phyloP scores from a whole-genome alignment of 2,329 filamentous ascomycete genomes.

The Ophiostoma quercus region DNA sequence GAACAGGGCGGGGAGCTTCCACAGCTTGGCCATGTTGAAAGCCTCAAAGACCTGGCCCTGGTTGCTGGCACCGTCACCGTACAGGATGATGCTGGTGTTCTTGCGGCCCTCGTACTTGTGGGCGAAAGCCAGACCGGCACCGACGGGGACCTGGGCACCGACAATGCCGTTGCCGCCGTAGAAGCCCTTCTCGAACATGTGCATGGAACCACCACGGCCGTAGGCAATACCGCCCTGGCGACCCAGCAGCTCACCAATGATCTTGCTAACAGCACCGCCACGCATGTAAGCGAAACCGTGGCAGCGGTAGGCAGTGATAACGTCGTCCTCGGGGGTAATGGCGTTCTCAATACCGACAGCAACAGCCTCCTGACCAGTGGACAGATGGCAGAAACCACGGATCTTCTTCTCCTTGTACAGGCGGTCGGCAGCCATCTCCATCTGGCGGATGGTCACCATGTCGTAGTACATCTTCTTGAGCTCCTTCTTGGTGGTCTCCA shows the following conservation, averaged over 20 bases:
- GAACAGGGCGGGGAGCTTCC: slow-evolving; percentile 92
- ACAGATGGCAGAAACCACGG: slow-evolving; percentile 98
- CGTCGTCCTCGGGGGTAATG: slow-evolving; percentile 81
- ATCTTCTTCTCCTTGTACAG: slow-evolving; percentile 99
- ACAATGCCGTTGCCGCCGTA: slow-evolving; percentile 99
- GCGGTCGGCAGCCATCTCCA: slow-evolving; percentile 99
- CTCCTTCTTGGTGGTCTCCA: slow-evolving; percentile 94
- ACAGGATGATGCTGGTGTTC: slow-evolving; percentile 82
- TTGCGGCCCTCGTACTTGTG: slow-evolving; percentile 88
- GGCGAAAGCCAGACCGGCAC: slow-evolving; percentile 92
- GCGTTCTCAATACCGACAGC: slow-evolving; percentile 96
- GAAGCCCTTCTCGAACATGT: slow-evolving; percentile 98
- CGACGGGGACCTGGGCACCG: slow-evolving; percentile 95
- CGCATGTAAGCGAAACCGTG: slow-evolving; percentile 98
- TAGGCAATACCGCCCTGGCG: slow-evolving; percentile 95
- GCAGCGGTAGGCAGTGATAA: slow-evolving; percentile 98
- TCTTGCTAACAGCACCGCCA: slow-evolving; percentile 80
- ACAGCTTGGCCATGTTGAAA: slow-evolving; percentile 99
- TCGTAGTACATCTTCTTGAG: slow-evolving; percentile 98
- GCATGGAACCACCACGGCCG: slow-evolving; percentile 99
- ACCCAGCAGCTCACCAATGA: slow-evolving; percentile 93
- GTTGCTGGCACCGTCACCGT: slow-evolving; percentile 97
- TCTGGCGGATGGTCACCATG: slow-evolving; percentile 92
- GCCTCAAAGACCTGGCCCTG: slow-evolving; percentile 99
- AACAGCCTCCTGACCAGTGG: slow-evolving; percentile 95